Evolutionary conservation across 495 filamentous ascomycete species (phyloP), one percentile per base, ranked within the genome.

Genomic region (Rhypophila decipiens): DNA sequence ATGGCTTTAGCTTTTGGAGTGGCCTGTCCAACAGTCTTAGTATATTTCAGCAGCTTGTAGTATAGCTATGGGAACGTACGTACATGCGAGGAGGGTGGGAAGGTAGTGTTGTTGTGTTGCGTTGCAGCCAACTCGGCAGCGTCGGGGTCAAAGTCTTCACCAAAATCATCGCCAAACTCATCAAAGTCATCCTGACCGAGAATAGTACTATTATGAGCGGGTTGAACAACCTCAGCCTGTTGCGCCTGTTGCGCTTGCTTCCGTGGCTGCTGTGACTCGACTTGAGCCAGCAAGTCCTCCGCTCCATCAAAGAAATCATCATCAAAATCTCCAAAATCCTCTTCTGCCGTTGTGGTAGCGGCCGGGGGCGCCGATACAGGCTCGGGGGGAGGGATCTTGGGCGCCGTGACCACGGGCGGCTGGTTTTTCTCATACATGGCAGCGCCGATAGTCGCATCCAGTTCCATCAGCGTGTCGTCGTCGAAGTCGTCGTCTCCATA

Each of bases 61-160:
- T 55, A 9, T 11, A 38, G 42, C 59, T 56, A 59, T 42, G 47
- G 55, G 47, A 60, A 57, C 46, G 65, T 66, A 79, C 77, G 63
- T 78, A 83, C 79, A 74, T 58, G 55, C 20, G 58, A 31, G n/a
- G 58, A 52, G 39, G 51, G 23, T 23, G 40, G 52, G 24, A 24
- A 58, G 40, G 55, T 42, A 24, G 55, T 49, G 48, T 56, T 49
- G 42, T 45, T 50, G 66, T 82, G 75, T 39, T 9, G 13, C 9
- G 76, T 79, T n/a, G 77, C 75, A 49, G 73, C 66, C 52, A 74
- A 69, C 51, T 83, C 82, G 41, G 75, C 73, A 12, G 72, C 80
- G 38, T 84, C 82, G 47, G 81, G 80, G 58, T 90, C 86, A 52
- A 78, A 75, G 46, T 87, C 84, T 57, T 82, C 80, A 31, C 80